phyloP scores from a whole-genome alignment of 257 asterid species.

The Sherardia arvensis region DNA sequence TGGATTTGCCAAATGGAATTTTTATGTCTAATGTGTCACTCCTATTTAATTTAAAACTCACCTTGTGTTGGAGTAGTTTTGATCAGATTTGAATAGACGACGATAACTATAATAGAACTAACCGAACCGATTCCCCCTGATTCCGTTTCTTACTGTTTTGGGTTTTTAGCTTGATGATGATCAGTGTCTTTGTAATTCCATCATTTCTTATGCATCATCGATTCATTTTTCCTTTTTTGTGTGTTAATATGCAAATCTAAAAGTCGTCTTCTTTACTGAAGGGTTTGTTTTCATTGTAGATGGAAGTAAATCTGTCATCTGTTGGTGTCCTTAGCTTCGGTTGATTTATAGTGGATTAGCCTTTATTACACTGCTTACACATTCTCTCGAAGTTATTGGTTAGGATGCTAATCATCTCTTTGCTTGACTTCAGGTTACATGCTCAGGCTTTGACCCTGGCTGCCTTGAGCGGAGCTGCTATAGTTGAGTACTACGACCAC shows the following conservation, averaged over 20 bases:
- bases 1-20: neutral
- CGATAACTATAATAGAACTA: neutral
- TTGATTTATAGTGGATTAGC: neutral
- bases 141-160: neutral
- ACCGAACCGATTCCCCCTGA: neutral
- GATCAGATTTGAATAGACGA: neutral
- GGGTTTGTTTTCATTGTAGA: neutral
- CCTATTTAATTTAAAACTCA: no score
- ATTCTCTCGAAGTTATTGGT: neutral
- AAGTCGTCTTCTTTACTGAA: neutral
- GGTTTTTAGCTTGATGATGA: neutral
- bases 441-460: conserved; percentile 93
- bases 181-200: neutral
- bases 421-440: conserved; percentile 48
- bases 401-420: neutral
- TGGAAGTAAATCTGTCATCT: neutral
- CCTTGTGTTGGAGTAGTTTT: no score
- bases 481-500: conserved; percentile 80
- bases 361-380: neutral
- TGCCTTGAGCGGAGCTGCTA: conserved; percentile 71
- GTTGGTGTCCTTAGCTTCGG: neutral
- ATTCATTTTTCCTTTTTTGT: neutral
- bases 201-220: neutral
- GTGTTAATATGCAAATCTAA: neutral
- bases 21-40: no score